These are phyloP conservation scores for Ramalina peruviana DNA, from an alignment of 495 filamentous ascomycete species.

Conservation along the genomic window DNA sequence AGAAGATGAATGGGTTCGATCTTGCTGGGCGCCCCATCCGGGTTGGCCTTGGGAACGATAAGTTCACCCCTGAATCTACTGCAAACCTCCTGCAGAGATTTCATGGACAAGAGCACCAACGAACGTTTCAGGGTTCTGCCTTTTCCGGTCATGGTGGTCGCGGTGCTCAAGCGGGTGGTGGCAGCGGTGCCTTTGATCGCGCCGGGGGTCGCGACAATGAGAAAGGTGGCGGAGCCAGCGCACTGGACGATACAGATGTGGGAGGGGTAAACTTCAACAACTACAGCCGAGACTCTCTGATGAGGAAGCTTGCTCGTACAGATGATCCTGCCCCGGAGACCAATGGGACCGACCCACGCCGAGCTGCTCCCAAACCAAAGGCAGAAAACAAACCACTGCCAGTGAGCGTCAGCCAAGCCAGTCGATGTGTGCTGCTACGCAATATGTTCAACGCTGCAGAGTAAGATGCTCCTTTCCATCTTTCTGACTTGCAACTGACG, in stretches of 20 bases:
- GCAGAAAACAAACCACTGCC: constrained; percentile 69
- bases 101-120: constrained; percentile 55
- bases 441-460: constrained; percentile 90
- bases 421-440: constrained; percentile 82
- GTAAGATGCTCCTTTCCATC: constrained; percentile 42
- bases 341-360: constrained; percentile 48
- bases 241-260: constrained; percentile 95
- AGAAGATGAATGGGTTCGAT: constrained; percentile 99
- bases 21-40: constrained; percentile 94
- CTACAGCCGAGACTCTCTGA: constrained; percentile 91
- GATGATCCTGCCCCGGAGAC: constrained; percentile 60
- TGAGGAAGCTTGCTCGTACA: constrained; percentile 93
- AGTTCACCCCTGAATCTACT: constrained; percentile 97
- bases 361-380: constrained; percentile 63
- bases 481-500: constrained; percentile 27
- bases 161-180: constrained; percentile 68
- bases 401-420: constrained; percentile 81
- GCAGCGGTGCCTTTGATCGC: constrained; percentile 72
- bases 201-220: constrained; percentile 83
- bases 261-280: constrained; percentile 99
- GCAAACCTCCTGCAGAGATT: constrained; percentile 81
- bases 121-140: constrained; percentile 80
- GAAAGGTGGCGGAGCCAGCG: constrained; percentile 81
- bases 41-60: constrained; percentile 99
- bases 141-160: constrained; percentile 89